Evolutionary conservation across 1,284 basidiomycete genomes (phyloP), one percentile per base, ranked within the genome.

Genomic region (Austroboletus niveus): DNA sequence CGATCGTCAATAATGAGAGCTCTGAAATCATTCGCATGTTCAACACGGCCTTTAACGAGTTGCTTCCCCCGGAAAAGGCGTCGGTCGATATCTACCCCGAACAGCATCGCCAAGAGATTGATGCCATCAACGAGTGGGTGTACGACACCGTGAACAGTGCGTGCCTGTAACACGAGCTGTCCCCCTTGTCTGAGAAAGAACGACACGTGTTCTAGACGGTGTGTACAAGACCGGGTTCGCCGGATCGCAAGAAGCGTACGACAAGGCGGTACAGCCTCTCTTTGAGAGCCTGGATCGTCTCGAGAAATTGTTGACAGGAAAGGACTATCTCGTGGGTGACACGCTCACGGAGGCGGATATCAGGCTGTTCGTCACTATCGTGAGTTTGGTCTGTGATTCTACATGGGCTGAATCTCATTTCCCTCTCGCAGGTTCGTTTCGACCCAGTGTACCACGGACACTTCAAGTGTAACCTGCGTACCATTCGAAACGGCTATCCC

Each of bases 1-100:
- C 90, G 35, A 91, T 99, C 59, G 97, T 99, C 51, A 97, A 92
- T 76, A 99, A 97, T 70, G 94, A 98, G 69, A 91, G 87, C 57
- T 86, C 88, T 1, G 94, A 97, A 72, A 94, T 98, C 63, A 94
- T 98, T 62, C 86, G 96, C 49, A 90, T 94, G 42, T 81, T 98
- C 72, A 97, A 97, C 71, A 77, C 79, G 8, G 87, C 80, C 8
- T 96, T 97, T 75, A 86, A 96, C 69, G 74, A 84, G 7, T 59
- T 87, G 22, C 55, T 96, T 5, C 77, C 87, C 1, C 68, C 76
- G 3, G 81, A 89, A 11, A 82, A 84, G 59, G 85, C 84, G 14
- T 71, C 75, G 32, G 52, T 93, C 47, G 84, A 94, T 62, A 74
- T 88, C 44, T 98, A 97, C 72, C 95, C 95, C 1, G 73, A 85